Conservation (phyloP, 257 asterid species). For the Lycium ferocissimum region DNA sequence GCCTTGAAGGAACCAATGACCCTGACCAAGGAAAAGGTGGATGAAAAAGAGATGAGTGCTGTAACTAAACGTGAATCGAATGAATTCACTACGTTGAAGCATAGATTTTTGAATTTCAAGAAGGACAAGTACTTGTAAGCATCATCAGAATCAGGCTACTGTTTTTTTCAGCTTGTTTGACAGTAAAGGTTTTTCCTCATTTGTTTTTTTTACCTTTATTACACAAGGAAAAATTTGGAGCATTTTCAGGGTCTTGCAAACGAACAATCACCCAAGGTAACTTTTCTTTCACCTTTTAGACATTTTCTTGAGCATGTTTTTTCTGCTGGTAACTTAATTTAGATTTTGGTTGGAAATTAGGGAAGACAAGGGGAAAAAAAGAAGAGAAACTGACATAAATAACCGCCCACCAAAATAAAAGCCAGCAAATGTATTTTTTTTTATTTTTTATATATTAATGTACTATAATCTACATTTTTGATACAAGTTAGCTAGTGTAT, state of each 20-base stretch:
- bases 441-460: no score
- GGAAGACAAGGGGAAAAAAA: no score
- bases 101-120: conserved; percentile 81
- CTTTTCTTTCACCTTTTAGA: conserved; percentile 15
- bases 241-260: conserved; percentile 72
- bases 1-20: conserved; percentile 59
- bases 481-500: no score
- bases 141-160: conserved; percentile 7
- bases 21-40: conserved; percentile 52
- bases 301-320: background rate
- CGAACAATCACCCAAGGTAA: conserved; percentile 86
- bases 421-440: no score
- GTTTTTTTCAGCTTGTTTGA: background rate
- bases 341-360: no score
- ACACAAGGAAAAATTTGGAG: conserved; percentile 69
- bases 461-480: no score
- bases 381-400: no score
- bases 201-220: conserved; percentile 26
- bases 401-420: no score
- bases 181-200: conserved; percentile 14
- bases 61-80: conserved; percentile 46
- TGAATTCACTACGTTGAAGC: conserved; percentile 71
- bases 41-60: conserved; percentile 45
- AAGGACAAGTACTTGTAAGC: conserved; percentile 81
- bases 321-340: no score